Conservation (phyloP, 225 moss, liverwort and hornwort genomes). For the Asterella californica region DNA sequence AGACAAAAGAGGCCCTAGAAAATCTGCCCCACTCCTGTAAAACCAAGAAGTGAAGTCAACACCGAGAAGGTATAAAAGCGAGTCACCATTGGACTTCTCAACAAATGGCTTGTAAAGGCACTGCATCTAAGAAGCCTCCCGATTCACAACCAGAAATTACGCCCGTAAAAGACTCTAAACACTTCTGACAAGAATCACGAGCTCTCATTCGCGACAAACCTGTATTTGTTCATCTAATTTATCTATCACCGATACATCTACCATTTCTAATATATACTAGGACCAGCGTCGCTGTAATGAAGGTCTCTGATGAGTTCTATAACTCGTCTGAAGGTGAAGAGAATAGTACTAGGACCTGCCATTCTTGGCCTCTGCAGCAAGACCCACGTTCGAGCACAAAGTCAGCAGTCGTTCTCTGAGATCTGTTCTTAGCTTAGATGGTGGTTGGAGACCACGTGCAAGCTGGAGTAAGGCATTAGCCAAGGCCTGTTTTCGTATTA, state of each 20-base stretch:
- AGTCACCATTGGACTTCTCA: neutral
- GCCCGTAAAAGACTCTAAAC: neutral
- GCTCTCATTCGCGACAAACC: neutral
- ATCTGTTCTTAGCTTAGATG: conserved; percentile 54
- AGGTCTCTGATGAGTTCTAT: neutral
- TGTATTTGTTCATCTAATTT: neutral
- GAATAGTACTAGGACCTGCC: conserved; percentile 40
- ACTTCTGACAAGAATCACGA: neutral
- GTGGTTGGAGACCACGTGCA: conserved; percentile 60
- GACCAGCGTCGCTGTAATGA: neutral
- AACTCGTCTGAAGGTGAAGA: neutral
- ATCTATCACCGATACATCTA: neutral
- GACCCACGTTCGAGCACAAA: conserved; percentile 69
- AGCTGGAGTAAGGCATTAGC: conserved; percentile 60
- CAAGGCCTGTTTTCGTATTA: conserved; percentile 44
- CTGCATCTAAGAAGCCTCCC: neutral
- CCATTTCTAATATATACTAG: neutral
- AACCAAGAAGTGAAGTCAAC: conserved; percentile 5
- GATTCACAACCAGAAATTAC: neutral
- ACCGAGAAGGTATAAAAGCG: neutral
- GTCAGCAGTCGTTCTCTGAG: conserved; percentile 60
- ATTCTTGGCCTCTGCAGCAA: conserved; percentile 64
- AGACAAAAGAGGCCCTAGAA: conserved; percentile 73
- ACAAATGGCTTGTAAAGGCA: neutral
- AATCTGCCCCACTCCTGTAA: conserved; percentile 58